Evolutionary conservation across 2,329 filamentous ascomycete species (phyloP).

Genomic region (Pseudogymnoascus sp.): DNA sequence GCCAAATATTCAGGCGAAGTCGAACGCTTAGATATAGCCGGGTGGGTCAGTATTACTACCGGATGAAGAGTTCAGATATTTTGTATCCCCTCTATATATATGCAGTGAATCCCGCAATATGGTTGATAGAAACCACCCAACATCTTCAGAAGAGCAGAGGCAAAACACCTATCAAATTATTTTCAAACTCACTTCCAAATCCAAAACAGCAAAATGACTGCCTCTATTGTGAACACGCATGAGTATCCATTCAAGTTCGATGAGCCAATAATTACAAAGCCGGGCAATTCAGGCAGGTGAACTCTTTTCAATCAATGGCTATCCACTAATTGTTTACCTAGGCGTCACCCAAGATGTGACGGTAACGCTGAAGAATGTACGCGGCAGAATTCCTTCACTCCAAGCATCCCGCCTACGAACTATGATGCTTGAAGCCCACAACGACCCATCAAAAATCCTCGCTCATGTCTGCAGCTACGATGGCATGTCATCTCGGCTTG

Average conservation of each 20-base stretch:
- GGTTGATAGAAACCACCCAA: background rate
- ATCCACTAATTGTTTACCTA: background rate
- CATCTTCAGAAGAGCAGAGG: background rate
- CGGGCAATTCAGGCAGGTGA: slow-evolving; percentile 9
- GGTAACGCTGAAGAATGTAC: slow-evolving; percentile 25
- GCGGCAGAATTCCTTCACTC: slow-evolving; percentile 31
- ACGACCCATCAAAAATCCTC: slow-evolving; percentile 36
- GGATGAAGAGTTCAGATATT: slow-evolving; percentile 11
- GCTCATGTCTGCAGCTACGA: slow-evolving; percentile 38
- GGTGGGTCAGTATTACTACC: background rate
- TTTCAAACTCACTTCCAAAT: background rate
- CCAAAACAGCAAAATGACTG: slow-evolving; percentile 18
- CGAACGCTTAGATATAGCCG: background rate
- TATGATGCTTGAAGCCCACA: slow-evolving; percentile 34
- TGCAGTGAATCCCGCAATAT: background rate
- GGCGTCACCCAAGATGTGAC: slow-evolving; percentile 14
- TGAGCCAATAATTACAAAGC: slow-evolving; percentile 10
- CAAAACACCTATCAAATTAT: background rate
- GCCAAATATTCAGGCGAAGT: background rate
- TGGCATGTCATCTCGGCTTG: slow-evolving; percentile 35
- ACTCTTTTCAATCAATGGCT: slow-evolving; percentile 2
- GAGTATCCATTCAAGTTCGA: slow-evolving; percentile 30
- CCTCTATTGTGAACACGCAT: slow-evolving; percentile 26
- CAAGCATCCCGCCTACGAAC: slow-evolving; percentile 33
- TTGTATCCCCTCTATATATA: background rate